phyloP scores from a whole-genome alignment of 2,329 filamentous ascomycete species.

The Sporothrix protearum region DNA sequence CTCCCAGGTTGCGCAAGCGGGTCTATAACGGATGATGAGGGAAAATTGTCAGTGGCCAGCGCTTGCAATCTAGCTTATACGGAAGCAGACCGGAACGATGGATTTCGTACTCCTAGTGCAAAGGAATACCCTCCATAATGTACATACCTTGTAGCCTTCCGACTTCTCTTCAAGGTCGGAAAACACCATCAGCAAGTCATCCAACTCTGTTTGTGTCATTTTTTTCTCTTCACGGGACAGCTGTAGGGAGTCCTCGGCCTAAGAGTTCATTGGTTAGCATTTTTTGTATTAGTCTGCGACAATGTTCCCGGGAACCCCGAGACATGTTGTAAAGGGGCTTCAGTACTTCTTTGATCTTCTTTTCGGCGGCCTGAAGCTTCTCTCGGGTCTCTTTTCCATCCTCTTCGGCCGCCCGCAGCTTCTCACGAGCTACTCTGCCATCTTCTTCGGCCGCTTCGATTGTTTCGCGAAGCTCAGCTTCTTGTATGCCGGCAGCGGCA shows the following conservation, averaged over 20 bases:
- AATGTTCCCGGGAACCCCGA: neutral
- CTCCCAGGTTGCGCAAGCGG: slow-evolving; percentile 63
- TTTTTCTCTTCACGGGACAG: slow-evolving; percentile 61
- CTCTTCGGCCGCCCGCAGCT: slow-evolving; percentile 31
- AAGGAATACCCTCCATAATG: neutral
- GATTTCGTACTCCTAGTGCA: neutral
- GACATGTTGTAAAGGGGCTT: neutral
- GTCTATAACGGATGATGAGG: slow-evolving; percentile 37
- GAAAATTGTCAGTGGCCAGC: neutral
- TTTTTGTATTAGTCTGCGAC: neutral
- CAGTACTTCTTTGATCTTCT: slow-evolving; percentile 34
- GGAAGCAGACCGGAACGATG: neutral
- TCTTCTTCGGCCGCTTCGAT: slow-evolving; percentile 33
- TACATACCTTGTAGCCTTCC: slow-evolving; percentile 66
- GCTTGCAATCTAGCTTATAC: neutral
- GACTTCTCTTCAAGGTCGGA: slow-evolving; percentile 76
- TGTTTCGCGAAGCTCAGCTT: slow-evolving; percentile 29
- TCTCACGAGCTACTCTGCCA: slow-evolving; percentile 34
- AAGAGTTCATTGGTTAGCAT: neutral
- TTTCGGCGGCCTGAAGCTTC: slow-evolving; percentile 32
- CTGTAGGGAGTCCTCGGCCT: slow-evolving; percentile 37
- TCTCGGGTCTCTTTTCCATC: slow-evolving; percentile 33
- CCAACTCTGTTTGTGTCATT: slow-evolving; percentile 66
- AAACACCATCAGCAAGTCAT: slow-evolving; percentile 78
- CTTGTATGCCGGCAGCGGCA: slow-evolving; percentile 28